These are phyloP conservation scores for Perkinsus marinus DNA, from an alignment of 169 alveolate genomes.

Conservation along the genomic window DNA sequence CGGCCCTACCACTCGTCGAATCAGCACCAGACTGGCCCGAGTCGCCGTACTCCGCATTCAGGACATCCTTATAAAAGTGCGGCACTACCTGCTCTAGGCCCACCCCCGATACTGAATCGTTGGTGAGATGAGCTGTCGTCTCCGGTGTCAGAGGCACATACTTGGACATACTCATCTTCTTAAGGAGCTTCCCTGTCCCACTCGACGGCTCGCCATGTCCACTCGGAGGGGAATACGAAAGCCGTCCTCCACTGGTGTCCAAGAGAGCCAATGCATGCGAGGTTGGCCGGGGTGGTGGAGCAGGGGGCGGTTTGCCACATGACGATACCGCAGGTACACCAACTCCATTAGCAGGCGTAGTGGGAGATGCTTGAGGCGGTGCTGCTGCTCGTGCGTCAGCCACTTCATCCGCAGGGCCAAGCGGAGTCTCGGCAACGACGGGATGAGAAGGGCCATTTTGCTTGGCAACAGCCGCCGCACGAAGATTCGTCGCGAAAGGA, in stretches of 20 bases:
- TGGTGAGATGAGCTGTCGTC: neutral
- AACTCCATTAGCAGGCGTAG: too few relatives aligned
- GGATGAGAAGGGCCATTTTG: neutral
- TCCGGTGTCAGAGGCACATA: neutral
- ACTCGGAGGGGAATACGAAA: neutral
- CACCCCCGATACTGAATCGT: neutral
- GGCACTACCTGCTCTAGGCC: neutral
- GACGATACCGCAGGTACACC: too few relatives aligned
- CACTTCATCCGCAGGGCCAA: neutral
- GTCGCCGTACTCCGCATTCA: neutral
- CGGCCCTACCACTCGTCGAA: neutral
- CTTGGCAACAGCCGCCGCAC: neutral
- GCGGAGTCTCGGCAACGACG: neutral
- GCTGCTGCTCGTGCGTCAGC: neutral
- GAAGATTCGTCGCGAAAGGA: neutral
- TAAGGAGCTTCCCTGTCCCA: neutral
- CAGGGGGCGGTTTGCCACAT: too few relatives aligned
- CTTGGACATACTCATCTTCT: neutral
- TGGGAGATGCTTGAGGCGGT: too few relatives aligned
- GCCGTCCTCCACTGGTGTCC: neutral
- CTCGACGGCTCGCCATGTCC: neutral
- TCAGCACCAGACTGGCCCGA: neutral
- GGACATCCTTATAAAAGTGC: neutral
- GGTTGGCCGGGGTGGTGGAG: too few relatives aligned
- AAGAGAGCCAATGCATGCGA: neutral